phyloP scores from a whole-genome alignment of 2,329 filamentous ascomycete genomes.

The Colletotrichum magnum region DNA sequence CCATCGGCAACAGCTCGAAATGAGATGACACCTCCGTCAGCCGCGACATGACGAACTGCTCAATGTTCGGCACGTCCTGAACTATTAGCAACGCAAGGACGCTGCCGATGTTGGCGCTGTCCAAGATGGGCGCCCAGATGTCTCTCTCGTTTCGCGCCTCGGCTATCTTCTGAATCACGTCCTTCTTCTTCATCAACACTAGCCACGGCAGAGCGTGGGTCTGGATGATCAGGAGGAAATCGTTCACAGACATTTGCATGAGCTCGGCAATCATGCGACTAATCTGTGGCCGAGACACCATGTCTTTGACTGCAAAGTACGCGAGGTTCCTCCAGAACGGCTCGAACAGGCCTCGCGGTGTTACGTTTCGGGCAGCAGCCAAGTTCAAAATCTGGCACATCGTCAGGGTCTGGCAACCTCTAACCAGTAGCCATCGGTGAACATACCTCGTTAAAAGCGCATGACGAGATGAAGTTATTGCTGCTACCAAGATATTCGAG shows the following conservation, averaged over 20 bases:
- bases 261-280: conserved; percentile 85
- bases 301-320: conserved; percentile 85
- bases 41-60: conserved; percentile 77
- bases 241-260: conserved; percentile 80
- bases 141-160: conserved; percentile 81
- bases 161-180: conserved; percentile 86
- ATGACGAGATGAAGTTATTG: conserved; percentile 83
- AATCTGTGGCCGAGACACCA: conserved; percentile 85
- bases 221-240: conserved; percentile 83
- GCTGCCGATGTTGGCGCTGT: conserved; percentile 68
- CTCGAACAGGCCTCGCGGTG: conserved; percentile 78
- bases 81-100: conserved; percentile 72
- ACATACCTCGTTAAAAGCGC: conserved; percentile 84
- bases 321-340: conserved; percentile 93
- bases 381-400: conserved; percentile 72
- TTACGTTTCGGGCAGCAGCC: conserved; percentile 74
- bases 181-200: conserved; percentile 81
- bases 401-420: too few species aligned
- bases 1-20: conserved; percentile 77
- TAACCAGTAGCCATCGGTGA: too few species aligned
- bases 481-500: conserved; percentile 89
- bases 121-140: conserved; percentile 67
- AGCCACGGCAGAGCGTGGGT: conserved; percentile 88
- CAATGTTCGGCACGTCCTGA: conserved; percentile 70
- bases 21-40: conserved; percentile 78